Percentiles rank a stretch among this genome's conserved stretches.
phyloP scores from a whole-genome alignment of 805 yeast species.

The Candida odintsovae region DNA sequence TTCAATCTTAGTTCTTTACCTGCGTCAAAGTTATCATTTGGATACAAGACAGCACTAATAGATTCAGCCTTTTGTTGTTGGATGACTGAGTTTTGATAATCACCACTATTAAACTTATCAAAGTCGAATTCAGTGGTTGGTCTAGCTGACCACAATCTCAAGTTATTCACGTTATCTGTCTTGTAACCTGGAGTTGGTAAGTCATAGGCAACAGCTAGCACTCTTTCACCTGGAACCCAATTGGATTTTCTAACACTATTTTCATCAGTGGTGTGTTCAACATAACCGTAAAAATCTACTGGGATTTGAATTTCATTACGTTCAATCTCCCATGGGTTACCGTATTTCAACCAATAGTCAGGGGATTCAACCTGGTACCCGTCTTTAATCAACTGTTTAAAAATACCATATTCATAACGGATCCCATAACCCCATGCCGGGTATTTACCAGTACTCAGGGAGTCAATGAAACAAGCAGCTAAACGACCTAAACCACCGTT shows the following conservation, averaged over 20 bases:
- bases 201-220: conserved; percentile 85
- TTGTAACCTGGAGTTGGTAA: conserved; percentile 90
- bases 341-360: conserved; percentile 85
- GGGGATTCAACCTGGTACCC: conserved; percentile 95
- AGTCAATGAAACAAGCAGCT: conserved; percentile 92
- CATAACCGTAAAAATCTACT: conserved; percentile 80
- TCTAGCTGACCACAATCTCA: conserved; percentile 84
- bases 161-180: conserved; percentile 77
- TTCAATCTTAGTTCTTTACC: conserved; percentile 91
- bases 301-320: conserved; percentile 84
- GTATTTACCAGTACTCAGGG: conserved; percentile 77
- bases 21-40: conserved; percentile 86
- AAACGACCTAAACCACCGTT: conserved; percentile 93
- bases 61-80: conserved; percentile 88
- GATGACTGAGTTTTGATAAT: conserved; percentile 75
- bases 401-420: conserved; percentile 90
- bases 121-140: conserved; percentile 92
- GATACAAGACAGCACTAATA: conserved; percentile 87
- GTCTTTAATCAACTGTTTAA: conserved; percentile 80
- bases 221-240: conserved; percentile 89
- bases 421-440: conserved; percentile 97
- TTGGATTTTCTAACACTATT: conserved; percentile 52
- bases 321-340: conserved; percentile 92
- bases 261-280: conserved; percentile 37
- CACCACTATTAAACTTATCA: conserved; percentile 86